A percentile compares a stretch with the other conserved stretches of the same genome.
phyloP scores from a whole-genome alignment of 768 basidiomycete genomes.

The Lentinula aciculospora region DNA sequence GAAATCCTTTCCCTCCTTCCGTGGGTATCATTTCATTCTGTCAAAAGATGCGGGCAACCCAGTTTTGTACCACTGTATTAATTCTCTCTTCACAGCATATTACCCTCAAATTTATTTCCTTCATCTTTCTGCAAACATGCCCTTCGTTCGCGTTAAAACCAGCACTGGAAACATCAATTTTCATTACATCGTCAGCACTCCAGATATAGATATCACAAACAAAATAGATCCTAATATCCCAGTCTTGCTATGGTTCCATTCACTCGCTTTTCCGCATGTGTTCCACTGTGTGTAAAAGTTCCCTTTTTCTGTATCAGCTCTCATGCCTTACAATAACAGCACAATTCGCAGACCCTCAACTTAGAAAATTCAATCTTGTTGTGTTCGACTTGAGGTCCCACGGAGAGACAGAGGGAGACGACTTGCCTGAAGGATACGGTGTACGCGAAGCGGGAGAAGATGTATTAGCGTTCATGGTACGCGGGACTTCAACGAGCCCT shows the following conservation, averaged over 20 bases:
- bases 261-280: conserved; percentile 25
- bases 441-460: conserved; percentile 22
- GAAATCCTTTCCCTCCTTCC: neutral
- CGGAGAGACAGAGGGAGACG: conserved; percentile 17
- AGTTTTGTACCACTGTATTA: too few relatives aligned
- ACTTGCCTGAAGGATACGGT: conserved; percentile 15
- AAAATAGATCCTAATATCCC: conserved; percentile 28
- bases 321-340: conserved; percentile 14
- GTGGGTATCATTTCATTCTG: neutral
- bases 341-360: conserved; percentile 28
- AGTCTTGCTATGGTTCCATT: conserved; percentile 31
- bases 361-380: conserved; percentile 24
- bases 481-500: too few relatives aligned
- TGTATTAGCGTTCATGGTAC: conserved; percentile 21
- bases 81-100: neutral
- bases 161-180: conserved; percentile 9
- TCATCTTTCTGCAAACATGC: neutral
- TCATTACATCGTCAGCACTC: conserved; percentile 32
- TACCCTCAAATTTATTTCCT: neutral
- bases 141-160: neutral
- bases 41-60: neutral
- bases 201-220: conserved; percentile 21
- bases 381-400: conserved; percentile 21
- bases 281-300: conserved; percentile 26
- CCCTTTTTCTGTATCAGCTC: neutral